Base-by-base conservation (phyloP, 257 asterid species). In the Plantago major region DNA sequence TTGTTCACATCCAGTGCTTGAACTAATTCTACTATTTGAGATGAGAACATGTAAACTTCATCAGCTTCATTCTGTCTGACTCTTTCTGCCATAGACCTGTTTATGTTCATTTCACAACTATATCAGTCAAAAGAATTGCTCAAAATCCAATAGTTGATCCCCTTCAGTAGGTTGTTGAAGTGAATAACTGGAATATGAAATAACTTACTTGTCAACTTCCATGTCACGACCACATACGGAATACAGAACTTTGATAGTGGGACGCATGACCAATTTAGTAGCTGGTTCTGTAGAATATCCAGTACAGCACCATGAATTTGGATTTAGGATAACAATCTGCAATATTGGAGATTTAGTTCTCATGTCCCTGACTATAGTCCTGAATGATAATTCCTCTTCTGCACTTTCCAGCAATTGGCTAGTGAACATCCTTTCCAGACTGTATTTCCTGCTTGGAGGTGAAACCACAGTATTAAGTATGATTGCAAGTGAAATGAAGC, bases 261-360 rank as follows among this genome's bases (percentile, higher is more conserved):
- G 97, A 62, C 70, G 63, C 94, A 93, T 74, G 68, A 72, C 58
- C 50, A 74, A 67, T 74, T 74, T 82, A 40, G 72, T 69, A 67
- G 71, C 76, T 69, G 79, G 71, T 70, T 82, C 87, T 52, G 51
- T 55, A 44, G 81, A 58, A 62, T 44, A 71, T 58, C 96, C 96
- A 58, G 70, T 67, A 70, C 81, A 77, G 70, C 80, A 73, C 97
- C 99, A 86, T 15, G 88, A 72, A 69, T 83, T 83, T 50, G 97
- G 98, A 70, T 88, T 92, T 58, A 92, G 80, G 73, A 86, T 80
- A 74, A 89, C 78, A 75, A 92, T 82, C 66, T 84, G 92, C 80
- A 89, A 58, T 53, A 64, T 47, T 48, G 84, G 86, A 42, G 78
- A 52, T 72, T 81, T 81, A 16, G 87, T 82, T 63, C 80, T 76